phyloP scores from a whole-genome alignment of 176 grass and related monocot species.

The Zoysia japonica region DNA sequence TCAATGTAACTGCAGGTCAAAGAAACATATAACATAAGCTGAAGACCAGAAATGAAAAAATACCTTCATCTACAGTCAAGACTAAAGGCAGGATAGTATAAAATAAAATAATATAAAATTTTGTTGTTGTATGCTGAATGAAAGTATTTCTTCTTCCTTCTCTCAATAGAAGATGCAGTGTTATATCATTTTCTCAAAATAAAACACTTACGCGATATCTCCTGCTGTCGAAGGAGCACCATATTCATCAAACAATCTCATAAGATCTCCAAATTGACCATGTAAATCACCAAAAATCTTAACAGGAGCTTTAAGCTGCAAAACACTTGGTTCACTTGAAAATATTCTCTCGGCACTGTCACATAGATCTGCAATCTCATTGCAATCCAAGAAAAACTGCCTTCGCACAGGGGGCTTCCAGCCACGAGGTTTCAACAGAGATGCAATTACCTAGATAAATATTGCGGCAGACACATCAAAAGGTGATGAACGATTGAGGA shows the following conservation, averaged over 20 bases:
- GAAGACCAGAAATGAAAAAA: constrained; percentile 16
- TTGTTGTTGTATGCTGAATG: constrained; percentile 8
- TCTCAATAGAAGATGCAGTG: background rate
- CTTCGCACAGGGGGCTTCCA: constrained; percentile 96
- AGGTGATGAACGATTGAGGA: background rate
- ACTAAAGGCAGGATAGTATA: constrained; percentile 7
- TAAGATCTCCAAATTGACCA: constrained; percentile 96
- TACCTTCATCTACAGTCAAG: background rate
- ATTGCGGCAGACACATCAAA: constrained; percentile 33
- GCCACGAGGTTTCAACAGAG: constrained; percentile 91
- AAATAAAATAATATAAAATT: background rate
- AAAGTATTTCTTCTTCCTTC: background rate
- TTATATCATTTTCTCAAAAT: background rate
- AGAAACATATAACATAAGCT: constrained; percentile 30
- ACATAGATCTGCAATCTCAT: constrained; percentile 95
- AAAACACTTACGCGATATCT: constrained; percentile 84
- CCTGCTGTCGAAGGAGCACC: constrained; percentile 98
- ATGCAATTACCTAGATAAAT: constrained; percentile 73
- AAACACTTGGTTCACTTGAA: constrained; percentile 90
- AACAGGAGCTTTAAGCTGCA: constrained; percentile 89
- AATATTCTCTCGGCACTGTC: constrained; percentile 96
- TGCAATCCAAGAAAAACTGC: constrained; percentile 97
- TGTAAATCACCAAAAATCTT: constrained; percentile 99
- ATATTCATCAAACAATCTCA: constrained; percentile 98
- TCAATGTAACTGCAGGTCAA: constrained; percentile 86